phyloP scores from a whole-genome alignment of 164 flowering plant genomes.

The Liriodendron chinense region DNA sequence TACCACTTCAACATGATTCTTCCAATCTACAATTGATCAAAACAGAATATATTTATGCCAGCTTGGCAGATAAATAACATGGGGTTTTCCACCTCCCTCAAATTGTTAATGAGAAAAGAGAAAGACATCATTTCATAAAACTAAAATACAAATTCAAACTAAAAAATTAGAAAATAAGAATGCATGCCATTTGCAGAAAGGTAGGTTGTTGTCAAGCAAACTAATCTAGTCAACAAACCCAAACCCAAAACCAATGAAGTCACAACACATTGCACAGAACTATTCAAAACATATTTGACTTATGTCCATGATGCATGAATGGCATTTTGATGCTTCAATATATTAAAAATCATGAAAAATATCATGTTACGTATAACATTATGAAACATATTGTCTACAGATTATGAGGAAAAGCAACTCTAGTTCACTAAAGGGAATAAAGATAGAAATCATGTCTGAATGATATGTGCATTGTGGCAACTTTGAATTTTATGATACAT shows the following conservation, averaged over 20 bases:
- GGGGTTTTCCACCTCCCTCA: no score
- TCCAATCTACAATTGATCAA: slow-evolving; percentile 30
- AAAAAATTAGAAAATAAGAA: background rate
- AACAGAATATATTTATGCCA: background rate
- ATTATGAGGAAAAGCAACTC: no score
- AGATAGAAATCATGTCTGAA: background rate
- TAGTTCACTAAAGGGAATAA: no score
- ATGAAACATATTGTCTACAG: no score
- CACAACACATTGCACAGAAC: no score
- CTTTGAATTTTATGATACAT: background rate
- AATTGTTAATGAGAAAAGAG: background rate
- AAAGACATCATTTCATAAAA: background rate
- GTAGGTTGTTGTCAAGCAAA: background rate
- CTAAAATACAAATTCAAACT: background rate
- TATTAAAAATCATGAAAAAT: no score
- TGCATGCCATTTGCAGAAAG: background rate
- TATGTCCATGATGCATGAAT: background rate
- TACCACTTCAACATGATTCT: slow-evolving; percentile 18
- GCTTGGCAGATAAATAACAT: background rate
- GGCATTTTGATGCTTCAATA: background rate
- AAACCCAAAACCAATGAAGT: no score
- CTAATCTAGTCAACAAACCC: background rate
- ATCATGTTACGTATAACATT: no score
- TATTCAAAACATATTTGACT: no score
- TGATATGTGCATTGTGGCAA: background rate